Evolutionary conservation across 352 stramenopile genomes (phyloP).

Genomic region (Plasmopara viticola): DNA sequence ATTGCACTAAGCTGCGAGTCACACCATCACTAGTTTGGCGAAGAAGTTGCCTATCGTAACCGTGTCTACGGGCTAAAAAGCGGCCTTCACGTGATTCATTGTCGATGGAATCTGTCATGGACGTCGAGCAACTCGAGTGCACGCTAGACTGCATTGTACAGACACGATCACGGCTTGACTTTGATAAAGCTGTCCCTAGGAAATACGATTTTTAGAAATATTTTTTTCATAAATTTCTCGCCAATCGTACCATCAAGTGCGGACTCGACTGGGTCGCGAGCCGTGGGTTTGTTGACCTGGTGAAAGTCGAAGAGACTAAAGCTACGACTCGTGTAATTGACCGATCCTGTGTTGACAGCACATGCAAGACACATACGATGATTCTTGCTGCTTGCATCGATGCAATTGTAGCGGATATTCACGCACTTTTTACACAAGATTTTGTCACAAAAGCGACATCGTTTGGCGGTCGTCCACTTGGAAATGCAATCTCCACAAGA

Average conservation of each 20-base stretch:
- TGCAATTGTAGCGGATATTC: constrained; percentile 41
- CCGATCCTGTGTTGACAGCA: constrained; percentile 23
- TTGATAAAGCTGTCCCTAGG: constrained; percentile 8
- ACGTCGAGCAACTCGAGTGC: constrained; percentile 24
- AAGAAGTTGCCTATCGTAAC: constrained; percentile 19
- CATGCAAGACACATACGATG: constrained; percentile 58
- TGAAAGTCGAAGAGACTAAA: constrained; percentile 14
- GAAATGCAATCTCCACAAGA: constrained; percentile 50
- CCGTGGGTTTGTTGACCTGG: constrained; percentile 4
- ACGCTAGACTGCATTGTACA: constrained; percentile 19
- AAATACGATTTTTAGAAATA: not conserved
- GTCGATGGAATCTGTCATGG: constrained; percentile 31
- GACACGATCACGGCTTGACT: constrained; percentile 20
- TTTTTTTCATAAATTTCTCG: too few relatives aligned
- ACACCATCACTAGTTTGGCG: constrained; percentile 14
- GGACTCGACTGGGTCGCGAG: constrained; percentile 14
- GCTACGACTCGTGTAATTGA: constrained; percentile 15
- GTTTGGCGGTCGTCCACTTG: constrained; percentile 55
- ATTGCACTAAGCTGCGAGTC: constrained; percentile 6
- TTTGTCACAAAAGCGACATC: constrained; percentile 54
- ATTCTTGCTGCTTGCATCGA: constrained; percentile 32
- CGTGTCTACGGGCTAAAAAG: constrained; percentile 6
- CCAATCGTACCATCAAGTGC: constrained; percentile 4
- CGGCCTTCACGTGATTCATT: constrained; percentile 21
- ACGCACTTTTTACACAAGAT: constrained; percentile 60